Evolutionary conservation across 2,329 filamentous ascomycete species (phyloP).

Genomic region (Penicillium glabrum): DNA sequence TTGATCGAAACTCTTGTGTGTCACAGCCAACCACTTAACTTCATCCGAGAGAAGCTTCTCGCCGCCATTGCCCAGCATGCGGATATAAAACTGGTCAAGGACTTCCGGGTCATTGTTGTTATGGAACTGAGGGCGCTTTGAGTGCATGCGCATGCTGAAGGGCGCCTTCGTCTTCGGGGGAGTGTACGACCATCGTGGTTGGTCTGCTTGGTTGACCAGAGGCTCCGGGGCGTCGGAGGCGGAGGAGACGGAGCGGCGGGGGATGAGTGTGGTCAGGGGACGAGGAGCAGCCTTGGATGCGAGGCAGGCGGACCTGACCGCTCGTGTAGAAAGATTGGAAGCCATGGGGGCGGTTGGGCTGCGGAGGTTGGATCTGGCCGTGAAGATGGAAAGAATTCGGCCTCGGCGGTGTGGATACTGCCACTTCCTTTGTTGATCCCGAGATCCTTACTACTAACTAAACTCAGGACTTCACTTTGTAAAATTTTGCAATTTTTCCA

Average conservation of each 20-base stretch:
- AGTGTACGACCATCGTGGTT: conserved; percentile 70
- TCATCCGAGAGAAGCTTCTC: conserved; percentile 79
- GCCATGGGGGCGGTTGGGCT: conserved; percentile 42
- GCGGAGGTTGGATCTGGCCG: conserved; percentile 9
- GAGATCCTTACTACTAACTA: background rate
- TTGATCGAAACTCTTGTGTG: conserved; percentile 98
- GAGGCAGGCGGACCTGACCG: conserved; percentile 36
- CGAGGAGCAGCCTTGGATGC: conserved; percentile 21
- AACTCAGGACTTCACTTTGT: background rate
- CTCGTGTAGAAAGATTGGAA: conserved; percentile 47
- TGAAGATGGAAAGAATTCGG: conserved; percentile 26
- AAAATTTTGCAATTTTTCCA: background rate
- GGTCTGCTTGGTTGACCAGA: conserved; percentile 33
- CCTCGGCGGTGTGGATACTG: conserved; percentile 24
- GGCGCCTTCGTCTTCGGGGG: conserved; percentile 69
- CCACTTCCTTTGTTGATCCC: conserved; percentile 6
- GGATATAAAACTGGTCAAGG: conserved; percentile 75
- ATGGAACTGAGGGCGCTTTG: conserved; percentile 50
- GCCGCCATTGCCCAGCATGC: conserved; percentile 71
- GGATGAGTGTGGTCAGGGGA: conserved; percentile 11
- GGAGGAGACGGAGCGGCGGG: conserved; percentile 27
- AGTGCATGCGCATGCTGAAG: conserved; percentile 46
- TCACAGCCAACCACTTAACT: conserved; percentile 93
- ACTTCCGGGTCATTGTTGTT: conserved; percentile 72
- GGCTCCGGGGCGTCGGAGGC: conserved; percentile 21